Evolutionary conservation across 1,139 yeast species (phyloP).

Genomic region (Eremothecium coryli): DNA sequence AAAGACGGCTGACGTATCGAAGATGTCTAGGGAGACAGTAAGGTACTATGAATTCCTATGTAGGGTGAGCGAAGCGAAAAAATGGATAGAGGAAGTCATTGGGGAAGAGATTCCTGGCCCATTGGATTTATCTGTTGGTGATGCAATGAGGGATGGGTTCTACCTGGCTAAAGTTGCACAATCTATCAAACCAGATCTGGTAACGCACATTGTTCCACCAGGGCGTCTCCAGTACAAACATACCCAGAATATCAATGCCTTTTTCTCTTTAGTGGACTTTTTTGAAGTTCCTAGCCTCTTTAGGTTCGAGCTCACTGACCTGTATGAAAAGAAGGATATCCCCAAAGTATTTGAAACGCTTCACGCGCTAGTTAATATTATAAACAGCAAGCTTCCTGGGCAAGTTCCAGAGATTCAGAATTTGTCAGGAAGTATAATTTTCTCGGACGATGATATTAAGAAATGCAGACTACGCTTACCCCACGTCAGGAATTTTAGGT

Average conservation of each 20-base stretch:
- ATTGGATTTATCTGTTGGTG: conserved; percentile 45
- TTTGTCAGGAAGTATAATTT: conserved; percentile 53
- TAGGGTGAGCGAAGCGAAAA: conserved; percentile 77
- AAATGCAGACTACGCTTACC: conserved; percentile 48
- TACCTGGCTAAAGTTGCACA: conserved; percentile 71
- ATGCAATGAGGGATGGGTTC: conserved; percentile 73
- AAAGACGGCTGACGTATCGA: no score
- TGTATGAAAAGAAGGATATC: conserved; percentile 83
- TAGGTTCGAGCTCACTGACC: conserved; percentile 82
- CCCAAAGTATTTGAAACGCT: conserved; percentile 93
- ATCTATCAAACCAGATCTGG: conserved; percentile 59
- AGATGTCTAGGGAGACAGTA: conserved; percentile 14
- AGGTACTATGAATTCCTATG: conserved; percentile 77
- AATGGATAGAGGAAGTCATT: conserved; percentile 59
- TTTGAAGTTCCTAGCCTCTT: conserved; percentile 79
- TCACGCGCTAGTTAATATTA: conserved; percentile 72
- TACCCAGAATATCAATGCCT: conserved; percentile 84
- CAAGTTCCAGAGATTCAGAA: conserved; percentile 54
- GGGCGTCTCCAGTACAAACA: conserved; percentile 73
- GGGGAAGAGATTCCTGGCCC: conserved; percentile 43
- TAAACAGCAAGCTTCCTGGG: conserved; percentile 37
- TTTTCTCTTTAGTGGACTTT: conserved; percentile 61
- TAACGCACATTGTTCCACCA: conserved; percentile 46
- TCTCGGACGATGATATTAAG: conserved; percentile 58
- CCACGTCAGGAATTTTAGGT: conserved; percentile 54